Evolutionary conservation across 805 yeast species (phyloP).

Genomic region (Scheffersomyces lignosus): DNA sequence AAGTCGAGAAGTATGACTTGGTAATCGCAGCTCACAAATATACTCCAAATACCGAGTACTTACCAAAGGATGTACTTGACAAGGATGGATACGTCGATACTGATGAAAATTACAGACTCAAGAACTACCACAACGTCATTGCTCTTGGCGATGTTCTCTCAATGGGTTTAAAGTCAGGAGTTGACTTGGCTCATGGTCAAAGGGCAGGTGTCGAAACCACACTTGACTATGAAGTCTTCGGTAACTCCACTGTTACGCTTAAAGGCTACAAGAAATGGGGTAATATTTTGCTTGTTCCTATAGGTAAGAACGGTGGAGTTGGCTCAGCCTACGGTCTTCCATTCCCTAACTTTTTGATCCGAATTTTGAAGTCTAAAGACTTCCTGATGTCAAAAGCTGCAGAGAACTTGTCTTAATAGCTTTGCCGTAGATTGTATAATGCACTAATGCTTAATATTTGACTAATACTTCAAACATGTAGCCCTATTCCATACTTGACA

Average conservation of each 20-base stretch:
- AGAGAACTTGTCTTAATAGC: too few species aligned
- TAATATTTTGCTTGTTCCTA: conserved; percentile 24
- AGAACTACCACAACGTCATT: conserved; percentile 24
- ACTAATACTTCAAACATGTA: too few species aligned
- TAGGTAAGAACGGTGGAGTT: conserved; percentile 37
- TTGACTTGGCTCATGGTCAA: conserved; percentile 27
- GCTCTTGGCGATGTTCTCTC: conserved; percentile 37
- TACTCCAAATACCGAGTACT: conserved; percentile 33
- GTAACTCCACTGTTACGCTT: conserved; percentile 6
- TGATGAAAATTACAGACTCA: conserved; percentile 24
- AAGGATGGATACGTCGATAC: conserved; percentile 28
- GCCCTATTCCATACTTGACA: too few species aligned
- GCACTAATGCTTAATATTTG: too few species aligned
- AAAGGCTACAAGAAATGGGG: conserved; percentile 13
- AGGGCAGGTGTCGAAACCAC: conserved; percentile 11
- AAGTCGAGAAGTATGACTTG: conserved; percentile 22
- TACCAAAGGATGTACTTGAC: conserved; percentile 23
- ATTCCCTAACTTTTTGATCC: conserved; percentile 30
- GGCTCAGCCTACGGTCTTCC: conserved; percentile 29
- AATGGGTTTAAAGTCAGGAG: conserved; percentile 19
- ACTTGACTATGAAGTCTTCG: conserved; percentile 14
- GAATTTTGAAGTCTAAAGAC: conserved; percentile 25
- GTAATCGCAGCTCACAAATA: conserved; percentile 25
- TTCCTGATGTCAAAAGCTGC: conserved; percentile 25
- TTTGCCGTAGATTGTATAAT: too few species aligned